phyloP scores from a whole-genome alignment of 2,329 filamentous ascomycete genomes.

The Graphiopsis chlorocephala region DNA sequence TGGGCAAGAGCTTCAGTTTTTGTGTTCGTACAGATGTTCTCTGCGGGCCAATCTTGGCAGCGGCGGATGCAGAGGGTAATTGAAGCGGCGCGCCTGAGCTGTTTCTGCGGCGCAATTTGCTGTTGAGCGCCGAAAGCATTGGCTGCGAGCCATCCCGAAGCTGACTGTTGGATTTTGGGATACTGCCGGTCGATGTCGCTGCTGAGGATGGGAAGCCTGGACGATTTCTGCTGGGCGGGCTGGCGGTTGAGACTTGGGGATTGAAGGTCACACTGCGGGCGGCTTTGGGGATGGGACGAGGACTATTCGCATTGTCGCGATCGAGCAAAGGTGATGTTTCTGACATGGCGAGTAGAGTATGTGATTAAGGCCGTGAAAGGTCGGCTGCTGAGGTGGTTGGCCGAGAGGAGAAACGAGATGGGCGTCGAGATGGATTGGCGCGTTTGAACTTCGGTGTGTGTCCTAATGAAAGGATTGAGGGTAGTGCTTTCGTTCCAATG shows the following conservation, averaged over 20 bases:
- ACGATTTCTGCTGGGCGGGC: constrained; percentile 35
- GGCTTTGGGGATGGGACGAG: constrained; percentile 34
- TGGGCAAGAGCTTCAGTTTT: constrained; percentile 95
- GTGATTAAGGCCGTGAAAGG: not conserved
- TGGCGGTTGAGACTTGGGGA: constrained; percentile 52
- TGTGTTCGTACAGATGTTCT: constrained; percentile 92
- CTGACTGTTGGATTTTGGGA: constrained; percentile 31
- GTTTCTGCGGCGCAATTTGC: constrained; percentile 80
- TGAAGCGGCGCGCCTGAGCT: constrained; percentile 66
- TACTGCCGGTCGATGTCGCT: constrained; percentile 30
- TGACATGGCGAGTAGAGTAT: not conserved
- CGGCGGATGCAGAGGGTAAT: constrained; percentile 40
- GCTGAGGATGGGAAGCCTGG: constrained; percentile 34
- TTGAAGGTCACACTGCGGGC: constrained; percentile 74
- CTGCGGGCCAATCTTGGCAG: constrained; percentile 83
- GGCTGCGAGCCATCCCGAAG: constrained; percentile 48
- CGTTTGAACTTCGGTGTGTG: not conserved
- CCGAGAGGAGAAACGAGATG: not conserved
- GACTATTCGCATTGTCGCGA: not conserved
- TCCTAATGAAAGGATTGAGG: not conserved
- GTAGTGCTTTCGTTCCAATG: not conserved
- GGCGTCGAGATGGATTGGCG: not conserved
- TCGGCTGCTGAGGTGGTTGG: not conserved
- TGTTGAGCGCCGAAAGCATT: constrained; percentile 78
- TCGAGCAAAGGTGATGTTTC: constrained; percentile 11